Evolutionary conservation across 2,329 filamentous ascomycete genomes (phyloP).

Genomic region (Trichoderma afroharzianum): DNA sequence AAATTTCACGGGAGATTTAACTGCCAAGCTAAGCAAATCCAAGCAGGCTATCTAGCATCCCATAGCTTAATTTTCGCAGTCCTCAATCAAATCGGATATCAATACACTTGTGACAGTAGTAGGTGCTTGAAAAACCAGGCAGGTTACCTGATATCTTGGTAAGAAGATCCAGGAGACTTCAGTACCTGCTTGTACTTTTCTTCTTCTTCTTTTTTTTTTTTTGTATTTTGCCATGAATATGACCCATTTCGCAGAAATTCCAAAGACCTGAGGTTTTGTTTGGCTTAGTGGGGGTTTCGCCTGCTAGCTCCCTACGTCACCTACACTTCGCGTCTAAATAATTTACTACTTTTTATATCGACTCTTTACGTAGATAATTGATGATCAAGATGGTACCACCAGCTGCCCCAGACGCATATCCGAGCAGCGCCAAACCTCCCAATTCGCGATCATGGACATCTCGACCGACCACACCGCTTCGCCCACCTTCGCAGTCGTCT

Average conservation of each 20-base stretch:
- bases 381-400: background rate
- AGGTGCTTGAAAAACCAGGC: background rate
- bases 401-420: background rate
- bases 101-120: background rate
- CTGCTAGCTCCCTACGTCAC: background rate
- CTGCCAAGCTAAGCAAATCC: background rate
- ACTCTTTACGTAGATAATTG: background rate
- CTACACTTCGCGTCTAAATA: background rate
- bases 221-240: background rate
- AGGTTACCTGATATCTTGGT: background rate
- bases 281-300: background rate
- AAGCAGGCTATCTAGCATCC: background rate
- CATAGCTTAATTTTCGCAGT: background rate
- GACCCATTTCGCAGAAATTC: background rate
- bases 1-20: background rate
- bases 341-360: background rate
- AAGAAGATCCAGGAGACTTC: background rate
- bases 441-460: slow-evolving; percentile 50
- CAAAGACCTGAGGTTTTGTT: background rate
- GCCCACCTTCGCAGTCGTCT: slow-evolving; percentile 84
- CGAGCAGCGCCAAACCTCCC: background rate
- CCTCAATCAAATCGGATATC: background rate
- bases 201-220: too few species aligned
- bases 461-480: slow-evolving; percentile 86
- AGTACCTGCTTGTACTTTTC: background rate